Percentiles rank a stretch among this genome's conserved stretches.
Conservation (phyloP, 2,329 filamentous ascomycete species). For the Botrytis paeoniae region DNA sequence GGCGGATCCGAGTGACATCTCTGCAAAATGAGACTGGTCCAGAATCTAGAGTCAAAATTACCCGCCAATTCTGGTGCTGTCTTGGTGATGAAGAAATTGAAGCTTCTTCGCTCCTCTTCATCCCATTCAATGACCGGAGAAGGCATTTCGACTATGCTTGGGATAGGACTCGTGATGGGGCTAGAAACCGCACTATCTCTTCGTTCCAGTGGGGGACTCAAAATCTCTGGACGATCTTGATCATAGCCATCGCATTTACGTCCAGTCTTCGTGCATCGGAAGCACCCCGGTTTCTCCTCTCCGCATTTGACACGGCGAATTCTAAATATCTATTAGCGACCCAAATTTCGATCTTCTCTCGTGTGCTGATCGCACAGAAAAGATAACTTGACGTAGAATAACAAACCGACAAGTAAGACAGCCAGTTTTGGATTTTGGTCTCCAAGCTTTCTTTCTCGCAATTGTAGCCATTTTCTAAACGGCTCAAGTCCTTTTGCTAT, state of each 20-base stretch:
- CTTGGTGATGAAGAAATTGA: constrained; percentile 30
- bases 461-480: neutral
- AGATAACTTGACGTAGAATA: neutral
- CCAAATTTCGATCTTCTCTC: neutral
- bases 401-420: constrained; percentile 36
- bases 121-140: neutral
- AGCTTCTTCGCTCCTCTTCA: constrained; percentile 18
- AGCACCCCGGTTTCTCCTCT: constrained; percentile 34
- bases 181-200: neutral
- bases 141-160: neutral
- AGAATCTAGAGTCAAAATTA: constrained; percentile 30
- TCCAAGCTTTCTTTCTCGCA: constrained; percentile 32
- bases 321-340: constrained; percentile 22
- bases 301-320: constrained; percentile 36
- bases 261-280: constrained; percentile 33
- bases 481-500: neutral
- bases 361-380: neutral
- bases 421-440: constrained; percentile 32
- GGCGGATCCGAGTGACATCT: constrained; percentile 28
- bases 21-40: constrained; percentile 29
- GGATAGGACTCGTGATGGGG: neutral
- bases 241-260: constrained; percentile 36
- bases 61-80: constrained; percentile 31
- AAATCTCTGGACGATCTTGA: neutral
- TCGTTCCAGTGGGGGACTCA: neutral